These are phyloP conservation scores for Penicillium sp. DNA, from an alignment of 2,329 filamentous ascomycete genomes.

Conservation along the genomic window DNA sequence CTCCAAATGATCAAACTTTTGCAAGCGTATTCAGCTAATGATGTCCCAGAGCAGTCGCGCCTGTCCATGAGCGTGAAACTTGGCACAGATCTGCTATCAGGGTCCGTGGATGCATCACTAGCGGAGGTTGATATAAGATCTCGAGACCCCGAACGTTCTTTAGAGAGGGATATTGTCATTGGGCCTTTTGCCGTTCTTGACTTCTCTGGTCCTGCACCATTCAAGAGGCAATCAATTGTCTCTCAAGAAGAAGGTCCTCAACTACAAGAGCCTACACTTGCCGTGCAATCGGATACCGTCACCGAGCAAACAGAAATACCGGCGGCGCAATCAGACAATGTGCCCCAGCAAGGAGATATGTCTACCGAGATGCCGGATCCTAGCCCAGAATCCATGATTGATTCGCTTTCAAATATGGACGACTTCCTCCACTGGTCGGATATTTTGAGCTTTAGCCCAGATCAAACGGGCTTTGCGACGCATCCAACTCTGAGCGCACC, in stretches of 20 bases:
- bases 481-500: constrained; percentile 18
- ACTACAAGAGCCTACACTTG: not conserved
- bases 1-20: not conserved
- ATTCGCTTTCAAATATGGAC: constrained; percentile 28
- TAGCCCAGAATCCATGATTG: constrained; percentile 20
- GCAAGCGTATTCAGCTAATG: not conserved
- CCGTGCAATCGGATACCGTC: not conserved
- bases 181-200: constrained; percentile 36
- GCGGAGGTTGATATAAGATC: constrained; percentile 35
- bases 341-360: not conserved
- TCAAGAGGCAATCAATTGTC: no score
- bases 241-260: not conserved
- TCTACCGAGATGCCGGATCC: constrained; percentile 11
- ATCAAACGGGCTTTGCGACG: constrained; percentile 19
- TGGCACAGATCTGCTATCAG: constrained; percentile 27
- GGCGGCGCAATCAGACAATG: not conserved
- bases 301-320: not conserved
- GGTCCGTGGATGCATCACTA: constrained; percentile 37
- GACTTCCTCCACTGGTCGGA: constrained; percentile 40
- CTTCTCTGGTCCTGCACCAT: constrained; percentile 15
- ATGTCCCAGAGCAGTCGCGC: constrained; percentile 29
- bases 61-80: constrained; percentile 36
- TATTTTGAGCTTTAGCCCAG: constrained; percentile 33
- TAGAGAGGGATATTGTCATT: constrained; percentile 27
- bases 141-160: constrained; percentile 21